Evolutionary conservation across 495 filamentous ascomycete species (phyloP).

Genomic region (Jackrogersella minutella): DNA sequence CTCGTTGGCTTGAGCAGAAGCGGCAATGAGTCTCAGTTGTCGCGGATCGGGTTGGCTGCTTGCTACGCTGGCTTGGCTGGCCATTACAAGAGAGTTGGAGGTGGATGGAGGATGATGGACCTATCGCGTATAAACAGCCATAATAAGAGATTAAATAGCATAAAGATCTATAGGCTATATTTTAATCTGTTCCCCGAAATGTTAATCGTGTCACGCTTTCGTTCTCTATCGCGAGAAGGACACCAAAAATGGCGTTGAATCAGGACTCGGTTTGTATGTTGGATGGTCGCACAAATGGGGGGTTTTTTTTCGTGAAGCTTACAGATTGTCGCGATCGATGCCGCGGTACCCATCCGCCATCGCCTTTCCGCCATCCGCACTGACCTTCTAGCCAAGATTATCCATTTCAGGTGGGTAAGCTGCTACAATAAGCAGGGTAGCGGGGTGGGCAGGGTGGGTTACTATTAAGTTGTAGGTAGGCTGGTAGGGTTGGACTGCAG

Average conservation of each 20-base stretch:
- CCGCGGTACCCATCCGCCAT: conserved; percentile 3
- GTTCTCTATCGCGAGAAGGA: neutral
- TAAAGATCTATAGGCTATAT: conserved; percentile 19
- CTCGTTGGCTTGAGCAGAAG: conserved; percentile 47
- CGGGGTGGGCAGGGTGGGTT: neutral
- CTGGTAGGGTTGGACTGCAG: too few relatives aligned
- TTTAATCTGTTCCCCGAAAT: neutral
- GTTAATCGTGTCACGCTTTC: neutral
- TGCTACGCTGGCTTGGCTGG: conserved; percentile 43
- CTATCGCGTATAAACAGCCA: conserved; percentile 26
- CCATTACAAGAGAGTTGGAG: conserved; percentile 33
- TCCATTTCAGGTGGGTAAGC: neutral
- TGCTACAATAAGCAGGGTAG: neutral
- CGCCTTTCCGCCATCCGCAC: too few relatives aligned
- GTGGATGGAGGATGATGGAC: neutral
- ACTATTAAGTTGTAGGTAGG: too few relatives aligned
- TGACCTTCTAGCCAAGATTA: conserved; percentile 14
- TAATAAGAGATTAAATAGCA: conserved; percentile 11
- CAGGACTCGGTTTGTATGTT: neutral
- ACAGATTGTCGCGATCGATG: conserved; percentile 13
- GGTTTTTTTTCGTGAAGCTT: too few relatives aligned
- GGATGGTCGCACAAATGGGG: neutral
- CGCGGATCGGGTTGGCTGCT: conserved; percentile 48
- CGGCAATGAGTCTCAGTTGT: conserved; percentile 45
- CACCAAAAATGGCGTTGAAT: neutral